Percentiles rank a stretch among this genome's conserved stretches.
Conservation (phyloP, 305 asterid species). For the Salvia sclarea region DNA sequence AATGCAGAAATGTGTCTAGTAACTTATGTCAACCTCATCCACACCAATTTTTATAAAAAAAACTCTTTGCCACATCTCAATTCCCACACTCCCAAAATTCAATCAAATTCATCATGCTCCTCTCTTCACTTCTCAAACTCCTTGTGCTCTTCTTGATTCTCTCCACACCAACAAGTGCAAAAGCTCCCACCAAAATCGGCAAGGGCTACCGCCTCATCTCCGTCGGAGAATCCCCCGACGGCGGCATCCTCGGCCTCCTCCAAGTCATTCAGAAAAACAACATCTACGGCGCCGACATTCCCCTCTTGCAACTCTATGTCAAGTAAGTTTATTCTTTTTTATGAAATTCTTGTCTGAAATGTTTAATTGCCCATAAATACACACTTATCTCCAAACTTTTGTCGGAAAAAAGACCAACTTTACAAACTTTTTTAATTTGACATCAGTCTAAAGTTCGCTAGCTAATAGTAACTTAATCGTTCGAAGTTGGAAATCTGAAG, state of each 20-base stretch:
- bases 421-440: too few species aligned
- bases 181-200: constrained; percentile 53
- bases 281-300: constrained; percentile 78
- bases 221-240: constrained; percentile 56
- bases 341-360: too few species aligned
- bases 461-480: too few species aligned
- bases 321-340: constrained; percentile 56
- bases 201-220: constrained; percentile 77
- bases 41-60: constrained; percentile 37
- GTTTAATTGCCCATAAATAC: too few species aligned
- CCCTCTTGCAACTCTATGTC: constrained; percentile 74
- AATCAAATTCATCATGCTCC: constrained; percentile 23
- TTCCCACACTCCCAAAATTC: constrained; percentile 17
- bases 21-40: constrained; percentile 36
- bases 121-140: constrained; percentile 26
- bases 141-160: constrained; percentile 26
- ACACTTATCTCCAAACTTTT: too few species aligned
- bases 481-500: too few species aligned
- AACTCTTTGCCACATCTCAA: background rate
- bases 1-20: constrained; percentile 28
- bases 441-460: too few species aligned
- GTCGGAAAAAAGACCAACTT: too few species aligned
- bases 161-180: background rate
- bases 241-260: constrained; percentile 73
- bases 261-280: constrained; percentile 64